phyloP scores from a whole-genome alignment of 208 protist species.

The Leishmania mexicana region DNA sequence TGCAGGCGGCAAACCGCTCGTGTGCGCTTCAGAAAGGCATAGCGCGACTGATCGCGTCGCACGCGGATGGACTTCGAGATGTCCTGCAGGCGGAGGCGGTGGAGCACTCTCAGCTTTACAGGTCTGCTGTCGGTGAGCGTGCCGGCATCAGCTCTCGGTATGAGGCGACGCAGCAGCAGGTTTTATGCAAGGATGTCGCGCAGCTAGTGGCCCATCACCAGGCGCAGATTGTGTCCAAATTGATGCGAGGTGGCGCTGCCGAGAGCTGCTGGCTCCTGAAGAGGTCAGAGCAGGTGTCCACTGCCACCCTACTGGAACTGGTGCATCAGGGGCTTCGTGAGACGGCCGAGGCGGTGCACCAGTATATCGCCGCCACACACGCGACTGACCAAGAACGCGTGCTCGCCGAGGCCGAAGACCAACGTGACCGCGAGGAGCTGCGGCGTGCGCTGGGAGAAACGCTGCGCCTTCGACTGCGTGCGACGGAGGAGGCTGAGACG shows the following conservation, averaged over 20 bases:
- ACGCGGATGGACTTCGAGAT: background rate
- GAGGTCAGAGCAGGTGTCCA: background rate
- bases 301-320: background rate
- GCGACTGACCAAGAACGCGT: background rate
- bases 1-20: background rate
- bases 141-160: background rate
- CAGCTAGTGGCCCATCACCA: background rate
- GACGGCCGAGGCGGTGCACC: background rate
- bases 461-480: background rate
- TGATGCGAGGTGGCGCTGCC: background rate
- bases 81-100: conserved; percentile 1
- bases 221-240: background rate
- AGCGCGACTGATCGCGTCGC: background rate
- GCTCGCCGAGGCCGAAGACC: background rate
- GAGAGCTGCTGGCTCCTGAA: background rate
- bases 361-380: background rate
- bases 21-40: background rate
- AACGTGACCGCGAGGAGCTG: background rate
- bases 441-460: background rate
- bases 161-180: conserved; percentile 3
- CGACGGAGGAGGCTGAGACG: conserved; percentile 3
- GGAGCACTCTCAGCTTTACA: conserved; percentile 1
- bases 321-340: background rate
- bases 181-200: background rate
- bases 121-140: background rate